Base-by-base conservation (phyloP, 2,329 filamentous ascomycete species). In the Lecanoromycetidae sp. region DNA sequence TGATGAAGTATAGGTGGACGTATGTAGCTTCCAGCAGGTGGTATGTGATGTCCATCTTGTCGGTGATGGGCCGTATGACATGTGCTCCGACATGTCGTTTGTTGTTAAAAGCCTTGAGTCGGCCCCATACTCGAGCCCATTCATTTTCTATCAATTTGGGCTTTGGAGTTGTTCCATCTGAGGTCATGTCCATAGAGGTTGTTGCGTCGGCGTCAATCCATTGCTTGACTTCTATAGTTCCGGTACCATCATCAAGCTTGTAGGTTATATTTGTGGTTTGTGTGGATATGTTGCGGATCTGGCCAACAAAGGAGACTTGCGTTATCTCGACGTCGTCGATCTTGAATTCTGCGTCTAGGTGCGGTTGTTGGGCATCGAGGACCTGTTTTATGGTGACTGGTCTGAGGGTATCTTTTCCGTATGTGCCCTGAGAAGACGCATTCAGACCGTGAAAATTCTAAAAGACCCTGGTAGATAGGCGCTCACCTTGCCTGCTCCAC, bases 311-410 rank as follows among this genome's bases (percentile, higher is more conserved):
- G 25, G 84, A 90, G 52, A 93, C 71, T 57, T 77, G 72, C 34
- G 80, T 81, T 52, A 88, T 71, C 54, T 82, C 76, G 38, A 72
- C 67, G 54, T 79, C 82, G 67, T 96, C 91, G 58, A 96, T 84
- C 54, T 80, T 79, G 74, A 93, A 91, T 29, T 87, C 81, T 47
- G 80, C 79, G 50, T 81, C 77, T 2, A 80, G 78, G 62, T 84
- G 82, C 32, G 80, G 76, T 66, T 87, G 82, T 54, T 83, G 75
- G 54, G 87, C 85, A 54, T 93, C 86, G 60, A 88, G 71, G 49
- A 95, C 76, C 67, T 98, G 91, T 66, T 95, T 95, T 67, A 96
- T 86, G 9, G 91, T 98, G 38, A 95, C 84, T 1, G 91, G 88
- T 36, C 91, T 84, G 44, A 98, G 76, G 17, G 87, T 88, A 58